Conservation (phyloP, 805 yeast species). For the Cyberlindnera subsufficiens region DNA sequence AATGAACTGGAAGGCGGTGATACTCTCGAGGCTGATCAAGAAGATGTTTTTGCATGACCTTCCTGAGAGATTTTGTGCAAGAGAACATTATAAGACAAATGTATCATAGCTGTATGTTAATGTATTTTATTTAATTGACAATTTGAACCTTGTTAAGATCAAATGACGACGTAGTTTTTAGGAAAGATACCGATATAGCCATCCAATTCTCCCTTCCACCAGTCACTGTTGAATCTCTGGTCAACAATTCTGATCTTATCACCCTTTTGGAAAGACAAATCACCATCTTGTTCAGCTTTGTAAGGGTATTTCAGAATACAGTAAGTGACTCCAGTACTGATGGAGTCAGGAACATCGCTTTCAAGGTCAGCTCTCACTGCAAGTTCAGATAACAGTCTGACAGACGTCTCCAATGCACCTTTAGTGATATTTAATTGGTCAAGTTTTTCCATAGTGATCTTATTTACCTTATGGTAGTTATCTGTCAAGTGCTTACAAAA, state of each 20-base stretch:
- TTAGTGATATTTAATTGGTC: conserved; percentile 6
- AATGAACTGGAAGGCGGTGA: conserved; percentile 51
- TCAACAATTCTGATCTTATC: conserved; percentile 36
- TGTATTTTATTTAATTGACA: neutral
- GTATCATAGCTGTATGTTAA: neutral
- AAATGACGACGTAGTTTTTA: conserved; percentile 13
- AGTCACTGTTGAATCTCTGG: conserved; percentile 9
- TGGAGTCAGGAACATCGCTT: neutral
- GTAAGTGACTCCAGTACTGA: conserved; percentile 8
- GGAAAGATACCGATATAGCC: conserved; percentile 19
- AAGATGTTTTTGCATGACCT: conserved; percentile 46
- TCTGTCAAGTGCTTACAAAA: conserved; percentile 7
- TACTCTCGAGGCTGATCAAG: conserved; percentile 56
- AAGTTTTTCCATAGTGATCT: neutral
- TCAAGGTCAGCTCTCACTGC: neutral
- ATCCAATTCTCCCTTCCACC: conserved; percentile 22
- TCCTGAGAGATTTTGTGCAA: too few species aligned
- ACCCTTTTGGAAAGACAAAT: conserved; percentile 37
- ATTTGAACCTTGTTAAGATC: too few species aligned
- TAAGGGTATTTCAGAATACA: conserved; percentile 39
- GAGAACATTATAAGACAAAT: neutral
- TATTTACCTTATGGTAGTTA: conserved; percentile 2
- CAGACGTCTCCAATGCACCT: conserved; percentile 5
- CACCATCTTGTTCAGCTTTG: conserved; percentile 31
- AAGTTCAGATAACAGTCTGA: neutral